Percentiles rank a stretch among this genome's conserved stretches.
phyloP scores from a whole-genome alignment of 306 rosid genomes.

The Trifolium fragiferum region DNA sequence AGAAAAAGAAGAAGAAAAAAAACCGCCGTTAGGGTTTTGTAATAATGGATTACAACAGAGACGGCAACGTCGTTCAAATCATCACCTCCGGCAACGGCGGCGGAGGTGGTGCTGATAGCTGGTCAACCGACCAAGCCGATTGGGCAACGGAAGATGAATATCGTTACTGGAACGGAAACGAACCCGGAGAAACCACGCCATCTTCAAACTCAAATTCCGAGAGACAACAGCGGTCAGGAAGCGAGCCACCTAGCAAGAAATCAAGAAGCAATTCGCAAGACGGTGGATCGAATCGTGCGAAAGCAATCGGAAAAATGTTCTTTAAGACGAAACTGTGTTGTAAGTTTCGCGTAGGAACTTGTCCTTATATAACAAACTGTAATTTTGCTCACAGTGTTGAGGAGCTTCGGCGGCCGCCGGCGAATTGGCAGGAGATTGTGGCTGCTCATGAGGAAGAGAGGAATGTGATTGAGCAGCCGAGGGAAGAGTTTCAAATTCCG shows the following conservation, averaged over 20 bases:
- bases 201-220: constrained; percentile 69
- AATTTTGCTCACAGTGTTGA: constrained; percentile 97
- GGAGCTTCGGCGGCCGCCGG: constrained; percentile 96
- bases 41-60: constrained; percentile 74
- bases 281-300: constrained; percentile 49
- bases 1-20: no score
- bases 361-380: constrained; percentile 91
- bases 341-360: constrained; percentile 89
- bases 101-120: constrained; percentile 54
- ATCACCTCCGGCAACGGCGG: constrained; percentile 57
- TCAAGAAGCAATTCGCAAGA: constrained; percentile 71
- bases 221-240: constrained; percentile 74
- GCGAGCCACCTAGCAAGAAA: constrained; percentile 87
- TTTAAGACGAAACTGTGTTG: constrained; percentile 98
- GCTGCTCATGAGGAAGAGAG: constrained; percentile 93
- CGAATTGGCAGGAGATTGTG: constrained; percentile 98
- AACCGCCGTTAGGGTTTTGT: constrained; percentile 41
- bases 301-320: constrained; percentile 95
- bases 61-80: constrained; percentile 81
- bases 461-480: constrained; percentile 50
- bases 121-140: constrained; percentile 77
- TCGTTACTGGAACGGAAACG: constrained; percentile 71
- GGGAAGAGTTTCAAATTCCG: constrained; percentile 98
- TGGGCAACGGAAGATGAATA: constrained; percentile 99
- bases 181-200: constrained; percentile 62